Conservation (phyloP, 768 basidiomycete genomes). For the Mycena epipterygia region DNA sequence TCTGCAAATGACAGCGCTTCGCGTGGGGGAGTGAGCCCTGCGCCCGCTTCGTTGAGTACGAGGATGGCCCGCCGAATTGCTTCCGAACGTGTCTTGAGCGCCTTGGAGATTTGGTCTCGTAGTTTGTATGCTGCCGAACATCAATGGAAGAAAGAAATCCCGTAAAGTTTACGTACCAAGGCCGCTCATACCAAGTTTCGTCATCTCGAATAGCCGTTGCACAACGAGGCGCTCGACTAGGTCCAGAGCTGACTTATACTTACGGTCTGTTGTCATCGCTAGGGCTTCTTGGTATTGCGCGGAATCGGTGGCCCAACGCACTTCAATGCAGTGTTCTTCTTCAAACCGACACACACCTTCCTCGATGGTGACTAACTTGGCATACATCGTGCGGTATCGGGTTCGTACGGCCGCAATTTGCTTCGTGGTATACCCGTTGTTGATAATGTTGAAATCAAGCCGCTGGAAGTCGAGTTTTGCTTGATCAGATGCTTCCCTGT, state of each 20-base stretch:
- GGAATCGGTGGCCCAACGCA: background rate
- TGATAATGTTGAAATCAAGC: conserved; percentile 4
- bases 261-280: background rate
- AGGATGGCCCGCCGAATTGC: background rate
- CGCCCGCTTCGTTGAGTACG: background rate
- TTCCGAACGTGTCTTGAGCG: background rate
- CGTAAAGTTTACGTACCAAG: conserved; percentile 1
- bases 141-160: background rate
- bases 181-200: conserved; percentile 24
- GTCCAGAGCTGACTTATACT: background rate
- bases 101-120: background rate
- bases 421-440: background rate
- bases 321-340: background rate
- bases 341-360: conserved; percentile 9
- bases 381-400: background rate
- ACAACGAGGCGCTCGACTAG: conserved; percentile 16
- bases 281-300: background rate
- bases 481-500: background rate
- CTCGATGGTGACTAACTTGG: background rate
- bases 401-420: background rate
- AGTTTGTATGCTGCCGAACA: conserved; percentile 22
- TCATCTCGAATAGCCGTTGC: conserved; percentile 12
- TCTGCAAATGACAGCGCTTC: background rate
- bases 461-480: background rate
- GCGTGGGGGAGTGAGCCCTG: background rate